phyloP scores from a whole-genome alignment of 1,139 yeast species.

The Hansenula sp. region DNA sequence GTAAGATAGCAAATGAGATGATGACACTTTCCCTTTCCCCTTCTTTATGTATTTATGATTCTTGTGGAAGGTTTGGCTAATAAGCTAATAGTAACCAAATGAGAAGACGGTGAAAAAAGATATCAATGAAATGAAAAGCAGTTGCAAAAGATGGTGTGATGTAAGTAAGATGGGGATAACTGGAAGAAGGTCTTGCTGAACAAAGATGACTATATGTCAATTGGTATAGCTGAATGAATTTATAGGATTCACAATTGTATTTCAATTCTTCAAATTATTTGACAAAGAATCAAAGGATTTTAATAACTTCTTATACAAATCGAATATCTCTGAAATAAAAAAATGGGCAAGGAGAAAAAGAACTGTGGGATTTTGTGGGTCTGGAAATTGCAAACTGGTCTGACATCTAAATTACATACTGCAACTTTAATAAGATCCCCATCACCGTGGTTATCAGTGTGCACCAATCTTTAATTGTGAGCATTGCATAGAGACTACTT shows the following conservation, averaged over 20 bases:
- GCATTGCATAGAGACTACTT: not conserved
- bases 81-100: constrained; percentile 1
- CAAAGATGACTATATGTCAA: not conserved
- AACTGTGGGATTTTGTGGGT: not conserved
- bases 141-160: not conserved
- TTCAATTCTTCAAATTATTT: no score
- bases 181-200: no score
- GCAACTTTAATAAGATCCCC: not conserved
- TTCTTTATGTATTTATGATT: no score
- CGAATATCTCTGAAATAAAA: not conserved
- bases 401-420: not conserved
- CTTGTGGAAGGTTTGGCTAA: not conserved
- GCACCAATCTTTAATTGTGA: not conserved
- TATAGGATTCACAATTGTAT: no score
- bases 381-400: not conserved
- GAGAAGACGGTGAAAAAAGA: not conserved
- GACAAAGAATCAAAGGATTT: not conserved
- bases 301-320: not conserved
- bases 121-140: not conserved
- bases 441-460: constrained; percentile 1
- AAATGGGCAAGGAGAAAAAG: not conserved
- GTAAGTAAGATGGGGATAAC: not conserved
- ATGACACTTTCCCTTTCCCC: no score
- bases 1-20: not conserved
- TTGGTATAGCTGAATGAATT: not conserved